Evolutionary conservation across 2,329 filamentous ascomycete species (phyloP).

Genomic region (Penicillium sp.): DNA sequence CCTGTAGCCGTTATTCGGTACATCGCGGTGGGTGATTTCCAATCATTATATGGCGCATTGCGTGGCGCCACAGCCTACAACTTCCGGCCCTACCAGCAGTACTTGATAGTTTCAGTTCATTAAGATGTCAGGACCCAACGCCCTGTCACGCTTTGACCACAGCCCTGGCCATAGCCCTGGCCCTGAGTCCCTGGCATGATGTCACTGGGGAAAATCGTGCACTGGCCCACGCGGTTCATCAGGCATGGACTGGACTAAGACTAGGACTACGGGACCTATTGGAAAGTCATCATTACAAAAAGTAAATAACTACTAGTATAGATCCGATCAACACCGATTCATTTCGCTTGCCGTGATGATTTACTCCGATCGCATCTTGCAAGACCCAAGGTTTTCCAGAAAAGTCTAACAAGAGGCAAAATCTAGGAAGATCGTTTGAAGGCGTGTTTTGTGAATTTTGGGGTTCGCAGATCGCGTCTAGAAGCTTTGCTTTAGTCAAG

Average conservation of each 20-base stretch:
- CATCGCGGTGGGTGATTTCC: not conserved
- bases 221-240: constrained; percentile 27
- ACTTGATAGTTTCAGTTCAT: not conserved
- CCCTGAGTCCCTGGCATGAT: constrained; percentile 31
- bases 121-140: constrained; percentile 7
- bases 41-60: constrained; percentile 5
- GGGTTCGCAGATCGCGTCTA: not conserved
- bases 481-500: too few relatives aligned
- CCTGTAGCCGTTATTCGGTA: too few relatives aligned
- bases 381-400: not conserved
- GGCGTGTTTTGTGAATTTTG: too few relatives aligned
- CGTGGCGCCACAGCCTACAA: not conserved
- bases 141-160: constrained; percentile 26
- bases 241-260: constrained; percentile 1
- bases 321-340: constrained; percentile 23
- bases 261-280: constrained; percentile 10
- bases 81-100: not conserved
- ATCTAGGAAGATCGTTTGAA: not conserved
- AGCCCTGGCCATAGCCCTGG: constrained; percentile 4
- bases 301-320: not conserved
- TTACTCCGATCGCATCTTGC: not conserved
- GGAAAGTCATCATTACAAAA: constrained; percentile 14
- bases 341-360: constrained; percentile 14
- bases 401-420: not conserved
- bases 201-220: constrained; percentile 37